Base-by-base conservation (phyloP, 139 green algal species). In the Closterium sp. region DNA sequence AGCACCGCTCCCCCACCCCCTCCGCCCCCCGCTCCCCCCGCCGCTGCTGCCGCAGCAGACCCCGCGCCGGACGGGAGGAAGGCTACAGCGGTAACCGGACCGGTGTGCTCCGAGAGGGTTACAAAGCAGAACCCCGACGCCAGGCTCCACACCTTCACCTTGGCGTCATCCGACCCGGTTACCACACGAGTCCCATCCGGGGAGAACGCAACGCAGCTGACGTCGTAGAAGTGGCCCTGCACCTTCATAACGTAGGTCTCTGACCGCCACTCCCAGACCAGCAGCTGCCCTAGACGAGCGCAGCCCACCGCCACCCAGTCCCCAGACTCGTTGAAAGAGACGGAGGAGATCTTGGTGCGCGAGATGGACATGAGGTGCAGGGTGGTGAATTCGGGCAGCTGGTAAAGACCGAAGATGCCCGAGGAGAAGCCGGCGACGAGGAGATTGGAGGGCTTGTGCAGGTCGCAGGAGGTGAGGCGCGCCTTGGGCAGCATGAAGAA, bases 261-360 rank as follows among this genome's bases (percentile, higher is more conserved):
- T 28, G 93, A 96, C 43, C 96, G 95, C 98, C 98, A 99, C 93
- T 99, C 98, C 98, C 98, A 99, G 81, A 99, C 98, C 91, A 99
- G 95, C 95, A 99, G 95, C 96, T 99, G 98, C 6, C 98, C 98
- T 84, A 99, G 95, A 81, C 92, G 92, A 8, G 97, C 96, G 66
- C 96, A 94, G 23, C 90, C 92, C 81, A 94, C 30, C 31, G 90
- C 92, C 33, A 94, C 31, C 98, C 97, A 99, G 90, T 99, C 97
- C 4, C 97, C 97, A 28, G 76, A 92, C 23, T 94, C 35, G 89
- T 97, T 98, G 96, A 99, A 99, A 3, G 94, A 89, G 19, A 97
- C 90, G 3, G 95, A 91, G 21, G 86, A 97, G 76, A 99, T 93
- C 10, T 91, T 84, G 92, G 97, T 96, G 10, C 94, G 93, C 31